Base-by-base conservation (phyloP, 805 yeast species). In the Candida morakotiae region DNA sequence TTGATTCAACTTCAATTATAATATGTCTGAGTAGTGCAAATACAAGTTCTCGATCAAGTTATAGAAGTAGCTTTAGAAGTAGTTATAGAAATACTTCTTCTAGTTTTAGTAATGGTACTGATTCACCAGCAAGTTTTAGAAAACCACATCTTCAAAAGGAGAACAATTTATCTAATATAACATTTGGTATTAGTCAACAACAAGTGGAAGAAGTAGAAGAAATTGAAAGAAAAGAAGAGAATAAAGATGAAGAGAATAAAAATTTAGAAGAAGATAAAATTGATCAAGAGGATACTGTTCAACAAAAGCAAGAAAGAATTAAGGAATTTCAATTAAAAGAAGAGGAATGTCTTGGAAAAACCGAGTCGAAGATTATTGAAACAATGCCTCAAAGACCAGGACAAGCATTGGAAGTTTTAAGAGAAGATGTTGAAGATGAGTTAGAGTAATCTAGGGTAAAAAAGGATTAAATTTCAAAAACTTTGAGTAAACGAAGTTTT, bases 1-100 rank as follows among this genome's bases (percentile, higher is more conserved):
- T 34, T 19, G 42, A 39, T 23, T 35, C 39, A 11, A 39, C 42
- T 15, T 20, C 42, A 9, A 39, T 31, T 5, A 39, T 39, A 26
- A 35, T 39, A 26, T 20, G 29, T n/a, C 28, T 27, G 22, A 27
- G 31, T 9, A 36, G 39, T 27, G 32, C 32, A 17, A 34, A 28
- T 11, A 34, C 31, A n/a, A 36, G 39, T 16, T 36, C 39, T 10
- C 18, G 34, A 13, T 36, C 35, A 15, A 36, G 39, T 27, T 36
- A 29, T 31, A 19, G 39, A 27, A 36, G 35, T 22, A 36, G 39
- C n/a, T 36, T 36, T 5, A 18, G 35, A 19, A 17, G 18, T 16
- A 36, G 39, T 20, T 30, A 23, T 14, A 21, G 28, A 20, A 36
- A 36, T 10, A 30, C 28, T 7, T 21, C 18, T 3, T 24, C 37